Conservation (phyloP, 1,284 basidiomycete species). For the Fomitiporia mediterranea region DNA sequence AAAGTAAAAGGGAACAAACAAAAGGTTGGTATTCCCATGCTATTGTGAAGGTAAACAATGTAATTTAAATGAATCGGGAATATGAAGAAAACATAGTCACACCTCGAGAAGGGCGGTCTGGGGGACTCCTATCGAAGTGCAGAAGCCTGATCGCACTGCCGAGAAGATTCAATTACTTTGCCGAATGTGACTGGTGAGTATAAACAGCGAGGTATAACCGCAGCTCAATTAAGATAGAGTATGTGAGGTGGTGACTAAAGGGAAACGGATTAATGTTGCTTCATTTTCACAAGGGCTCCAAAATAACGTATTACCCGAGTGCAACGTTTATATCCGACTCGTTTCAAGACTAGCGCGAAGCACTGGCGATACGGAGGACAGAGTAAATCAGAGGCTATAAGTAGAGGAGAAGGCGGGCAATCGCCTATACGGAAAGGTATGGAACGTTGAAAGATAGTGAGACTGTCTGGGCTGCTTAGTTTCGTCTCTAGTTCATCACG, state of each 20-base stretch:
- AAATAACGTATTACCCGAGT: not conserved
- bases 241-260: not conserved
- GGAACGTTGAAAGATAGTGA: not conserved
- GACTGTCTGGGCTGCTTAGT: constrained; percentile 4
- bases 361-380: not conserved
- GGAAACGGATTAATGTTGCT: not conserved
- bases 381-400: not conserved
- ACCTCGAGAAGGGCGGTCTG: constrained; percentile 16
- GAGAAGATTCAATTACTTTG: constrained; percentile 1
- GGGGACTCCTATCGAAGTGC: constrained; percentile 9
- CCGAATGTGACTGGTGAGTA: not conserved
- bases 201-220: not conserved
- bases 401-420: not conserved
- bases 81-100: constrained; percentile 2
- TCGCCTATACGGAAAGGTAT: not conserved
- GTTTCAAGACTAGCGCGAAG: not conserved
- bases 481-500: not conserved
- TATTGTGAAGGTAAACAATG: not conserved
- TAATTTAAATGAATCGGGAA: not conserved
- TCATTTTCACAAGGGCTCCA: not conserved
- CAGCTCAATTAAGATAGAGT: not conserved
- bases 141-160: constrained; percentile 5
- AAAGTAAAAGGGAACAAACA: not conserved
- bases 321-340: not conserved
- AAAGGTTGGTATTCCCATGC: not conserved